Percentiles rank a stretch among this genome's conserved stretches.
Conservation (phyloP, 495 filamentous ascomycete genomes). For the Aspergillus incahuasiensis region DNA sequence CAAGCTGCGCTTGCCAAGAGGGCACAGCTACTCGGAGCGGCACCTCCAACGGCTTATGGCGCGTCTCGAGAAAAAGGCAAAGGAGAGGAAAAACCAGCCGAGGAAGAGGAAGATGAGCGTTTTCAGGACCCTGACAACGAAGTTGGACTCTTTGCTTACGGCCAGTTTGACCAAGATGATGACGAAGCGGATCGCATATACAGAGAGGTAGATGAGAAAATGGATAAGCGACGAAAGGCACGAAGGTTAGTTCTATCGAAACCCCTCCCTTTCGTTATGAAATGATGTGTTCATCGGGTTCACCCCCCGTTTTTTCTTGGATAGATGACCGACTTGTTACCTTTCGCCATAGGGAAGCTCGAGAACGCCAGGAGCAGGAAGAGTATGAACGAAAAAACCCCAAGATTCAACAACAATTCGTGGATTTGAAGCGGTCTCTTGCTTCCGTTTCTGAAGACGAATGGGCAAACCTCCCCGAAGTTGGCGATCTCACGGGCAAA, state of each 20-base stretch:
- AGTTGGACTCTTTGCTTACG: slow-evolving; percentile 88
- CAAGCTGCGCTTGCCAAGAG: slow-evolving; percentile 93
- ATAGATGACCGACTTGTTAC: slow-evolving; percentile 81
- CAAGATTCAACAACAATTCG: slow-evolving; percentile 98
- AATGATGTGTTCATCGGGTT: slow-evolving; percentile 67
- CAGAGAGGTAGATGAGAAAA: slow-evolving; percentile 90
- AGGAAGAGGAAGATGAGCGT: slow-evolving; percentile 76
- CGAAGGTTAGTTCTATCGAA: slow-evolving; percentile 76
- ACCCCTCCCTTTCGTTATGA: slow-evolving; percentile 20
- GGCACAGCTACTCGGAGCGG: slow-evolving; percentile 75
- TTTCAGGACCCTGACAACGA: slow-evolving; percentile 98
- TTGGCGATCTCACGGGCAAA: slow-evolving; percentile 92
- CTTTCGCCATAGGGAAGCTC: slow-evolving; percentile 82
- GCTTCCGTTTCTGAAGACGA: slow-evolving; percentile 89
- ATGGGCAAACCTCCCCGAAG: slow-evolving; percentile 93
- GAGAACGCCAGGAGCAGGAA: slow-evolving; percentile 83
- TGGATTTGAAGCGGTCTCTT: slow-evolving; percentile 87
- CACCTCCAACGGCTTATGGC: slow-evolving; percentile 77
- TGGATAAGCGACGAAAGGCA: slow-evolving; percentile 79
- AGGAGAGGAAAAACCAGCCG: slow-evolving; percentile 58
- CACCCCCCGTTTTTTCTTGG: slow-evolving; percentile 52
- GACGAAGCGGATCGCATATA: slow-evolving; percentile 97
- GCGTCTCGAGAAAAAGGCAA: slow-evolving; percentile 63
- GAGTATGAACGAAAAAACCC: slow-evolving; percentile 96
- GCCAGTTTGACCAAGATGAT: slow-evolving; percentile 91